These are phyloP conservation scores for Penicillium concentricum DNA, from an alignment of 2,329 filamentous ascomycete genomes.

Conservation along the genomic window DNA sequence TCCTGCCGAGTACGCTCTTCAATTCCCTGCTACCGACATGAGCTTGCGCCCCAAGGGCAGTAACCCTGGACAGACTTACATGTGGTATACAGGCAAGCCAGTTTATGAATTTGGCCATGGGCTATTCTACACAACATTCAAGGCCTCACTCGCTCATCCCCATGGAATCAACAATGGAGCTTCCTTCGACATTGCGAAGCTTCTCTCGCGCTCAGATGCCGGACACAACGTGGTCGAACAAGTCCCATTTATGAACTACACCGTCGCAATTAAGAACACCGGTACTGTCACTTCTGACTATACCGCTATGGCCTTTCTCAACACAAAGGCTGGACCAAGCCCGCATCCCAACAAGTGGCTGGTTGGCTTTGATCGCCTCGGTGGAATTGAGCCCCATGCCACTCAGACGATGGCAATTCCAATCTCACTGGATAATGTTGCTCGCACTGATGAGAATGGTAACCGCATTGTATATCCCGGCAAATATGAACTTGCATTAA, in stretches of 20 bases:
- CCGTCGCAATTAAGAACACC: constrained; percentile 37
- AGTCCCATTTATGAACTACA: constrained; percentile 39
- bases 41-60: constrained; percentile 37
- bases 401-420: constrained; percentile 33
- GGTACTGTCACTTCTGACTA: constrained; percentile 41
- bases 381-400: constrained; percentile 23
- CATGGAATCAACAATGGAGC: not conserved
- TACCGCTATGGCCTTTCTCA: constrained; percentile 41
- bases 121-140: constrained; percentile 46
- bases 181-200: constrained; percentile 35
- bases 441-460: constrained; percentile 38
- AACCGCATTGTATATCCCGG: constrained; percentile 45
- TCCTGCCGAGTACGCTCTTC: constrained; percentile 42
- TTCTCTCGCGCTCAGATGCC: constrained; percentile 31
- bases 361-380: constrained; percentile 39
- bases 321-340: constrained; percentile 39
- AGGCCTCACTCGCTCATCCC: constrained; percentile 9
- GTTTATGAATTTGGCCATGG: constrained; percentile 47
- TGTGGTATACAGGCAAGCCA: constrained; percentile 43
- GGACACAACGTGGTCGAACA: constrained; percentile 33
- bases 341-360: constrained; percentile 47
- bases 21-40: constrained; percentile 45
- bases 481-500: constrained; percentile 42
- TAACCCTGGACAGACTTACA: constrained; percentile 47
- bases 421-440: constrained; percentile 40